These are phyloP conservation scores for Dissophora ornata DNA, from an alignment of 192 early-diverging fungal species.

Conservation along the genomic window DNA sequence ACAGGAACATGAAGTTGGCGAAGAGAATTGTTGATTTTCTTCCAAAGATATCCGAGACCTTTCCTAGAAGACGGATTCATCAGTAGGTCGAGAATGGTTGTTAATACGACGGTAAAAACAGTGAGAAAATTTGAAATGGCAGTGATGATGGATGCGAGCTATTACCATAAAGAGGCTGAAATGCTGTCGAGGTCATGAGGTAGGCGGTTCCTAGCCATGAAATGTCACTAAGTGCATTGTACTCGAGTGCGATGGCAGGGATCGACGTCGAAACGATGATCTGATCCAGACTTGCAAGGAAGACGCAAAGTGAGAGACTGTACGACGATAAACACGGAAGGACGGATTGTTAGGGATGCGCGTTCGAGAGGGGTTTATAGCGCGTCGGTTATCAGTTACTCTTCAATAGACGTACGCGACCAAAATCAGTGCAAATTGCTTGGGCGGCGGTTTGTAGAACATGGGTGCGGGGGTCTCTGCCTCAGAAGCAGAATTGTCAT, in stretches of 20 bases:
- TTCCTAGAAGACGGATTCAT: conserved; percentile 63
- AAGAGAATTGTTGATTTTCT: conserved; percentile 65
- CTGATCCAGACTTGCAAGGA: conserved; percentile 75
- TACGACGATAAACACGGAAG: not conserved
- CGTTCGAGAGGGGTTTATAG: too few relatives aligned
- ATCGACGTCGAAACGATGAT: conserved; percentile 81
- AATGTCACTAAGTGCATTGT: conserved; percentile 66
- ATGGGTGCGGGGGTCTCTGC: conserved; percentile 5
- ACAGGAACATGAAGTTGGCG: conserved; percentile 62
- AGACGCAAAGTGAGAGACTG: conserved; percentile 59
- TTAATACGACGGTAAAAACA: too few relatives aligned
- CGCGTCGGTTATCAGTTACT: too few relatives aligned
- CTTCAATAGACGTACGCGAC: conserved; percentile 22
- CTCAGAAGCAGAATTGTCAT: not conserved
- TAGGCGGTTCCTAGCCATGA: conserved; percentile 74
- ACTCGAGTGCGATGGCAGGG: conserved; percentile 69
- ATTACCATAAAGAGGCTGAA: conserved; percentile 60
- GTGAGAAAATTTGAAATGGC: too few relatives aligned
- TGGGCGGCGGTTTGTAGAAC: conserved; percentile 24
- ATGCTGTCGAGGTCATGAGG: conserved; percentile 65
- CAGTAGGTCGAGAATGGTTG: conserved; percentile 64
- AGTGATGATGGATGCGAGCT: too few relatives aligned
- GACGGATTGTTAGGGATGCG: too few relatives aligned
- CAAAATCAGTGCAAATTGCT: conserved; percentile 24
- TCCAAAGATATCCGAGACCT: conserved; percentile 88